Evolutionary conservation across 805 yeast species (phyloP).

Genomic region (Zygotorulaspora chibaensis): DNA sequence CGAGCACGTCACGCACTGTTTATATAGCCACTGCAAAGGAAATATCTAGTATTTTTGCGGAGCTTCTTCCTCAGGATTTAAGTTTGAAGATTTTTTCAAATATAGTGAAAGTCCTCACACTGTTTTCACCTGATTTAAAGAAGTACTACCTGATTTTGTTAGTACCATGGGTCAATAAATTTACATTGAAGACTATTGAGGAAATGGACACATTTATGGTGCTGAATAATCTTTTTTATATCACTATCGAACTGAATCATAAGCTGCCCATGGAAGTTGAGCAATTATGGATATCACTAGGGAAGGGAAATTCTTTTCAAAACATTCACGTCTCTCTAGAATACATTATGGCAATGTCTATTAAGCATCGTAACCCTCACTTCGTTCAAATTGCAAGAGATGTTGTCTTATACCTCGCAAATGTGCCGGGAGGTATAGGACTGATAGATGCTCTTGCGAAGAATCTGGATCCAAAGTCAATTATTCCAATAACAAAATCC

Average conservation of each 20-base stretch:
- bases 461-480: constrained; percentile 75
- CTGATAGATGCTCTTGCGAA: constrained; percentile 58
- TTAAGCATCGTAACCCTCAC: constrained; percentile 62
- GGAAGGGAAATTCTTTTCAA: constrained; percentile 59
- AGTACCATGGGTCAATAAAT: constrained; percentile 89
- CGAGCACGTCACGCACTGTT: constrained; percentile 73
- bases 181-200: constrained; percentile 53
- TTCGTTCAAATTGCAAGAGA: constrained; percentile 80
- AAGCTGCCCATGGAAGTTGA: constrained; percentile 82
- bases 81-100: constrained; percentile 62
- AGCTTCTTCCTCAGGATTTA: constrained; percentile 52
- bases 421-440: constrained; percentile 48
- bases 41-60: constrained; percentile 69
- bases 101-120: constrained; percentile 64
- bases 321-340: constrained; percentile 71
- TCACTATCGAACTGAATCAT: constrained; percentile 73
- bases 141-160: constrained; percentile 76
- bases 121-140: constrained; percentile 53
- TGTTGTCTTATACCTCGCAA: constrained; percentile 66
- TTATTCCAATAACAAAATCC: constrained; percentile 71
- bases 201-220: constrained; percentile 61
- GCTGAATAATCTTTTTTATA: constrained; percentile 72
- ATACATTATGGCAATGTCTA: constrained; percentile 62
- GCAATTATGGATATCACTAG: constrained; percentile 94
- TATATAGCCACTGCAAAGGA: constrained; percentile 83